phyloP scores from a whole-genome alignment of 345 rosid species.

The Eucalyptus melliodora region DNA sequence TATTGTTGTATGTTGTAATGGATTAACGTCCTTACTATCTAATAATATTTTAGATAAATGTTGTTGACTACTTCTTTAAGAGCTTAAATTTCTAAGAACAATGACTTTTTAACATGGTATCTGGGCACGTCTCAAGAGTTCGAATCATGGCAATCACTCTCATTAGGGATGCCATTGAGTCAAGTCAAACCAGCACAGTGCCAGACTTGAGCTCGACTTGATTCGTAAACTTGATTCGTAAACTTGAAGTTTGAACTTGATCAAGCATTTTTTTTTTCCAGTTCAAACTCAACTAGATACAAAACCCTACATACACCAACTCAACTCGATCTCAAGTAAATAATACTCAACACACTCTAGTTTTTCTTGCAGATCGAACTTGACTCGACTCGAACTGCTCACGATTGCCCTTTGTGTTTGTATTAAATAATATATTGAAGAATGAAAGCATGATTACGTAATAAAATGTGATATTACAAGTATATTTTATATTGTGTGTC shows the following conservation, averaged over 20 bases:
- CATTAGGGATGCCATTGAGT: background rate
- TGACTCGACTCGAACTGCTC: background rate
- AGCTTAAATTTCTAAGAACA: background rate
- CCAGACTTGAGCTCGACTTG: background rate
- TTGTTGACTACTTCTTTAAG: background rate
- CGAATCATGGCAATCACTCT: background rate
- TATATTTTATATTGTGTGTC: background rate
- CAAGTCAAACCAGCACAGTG: accelerated
- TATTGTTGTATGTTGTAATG: background rate
- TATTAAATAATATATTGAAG: background rate
- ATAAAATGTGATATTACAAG: background rate
- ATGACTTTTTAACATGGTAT: background rate
- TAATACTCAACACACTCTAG: background rate
- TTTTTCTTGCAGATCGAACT: background rate
- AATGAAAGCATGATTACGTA: background rate
- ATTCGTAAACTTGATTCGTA: accelerated
- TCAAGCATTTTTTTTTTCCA: background rate
- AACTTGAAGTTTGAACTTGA: background rate
- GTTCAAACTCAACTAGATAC: background rate
- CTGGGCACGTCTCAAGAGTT: background rate
- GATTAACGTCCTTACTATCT: background rate
- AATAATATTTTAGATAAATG: background rate
- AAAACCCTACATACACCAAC: background rate
- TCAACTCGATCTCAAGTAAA: background rate
- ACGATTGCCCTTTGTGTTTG: background rate